Percentiles rank a stretch among this genome's conserved stretches.
These are phyloP conservation scores for Cladosporium colombiae DNA, from an alignment of 2,329 filamentous ascomycete genomes.

Conservation along the genomic window DNA sequence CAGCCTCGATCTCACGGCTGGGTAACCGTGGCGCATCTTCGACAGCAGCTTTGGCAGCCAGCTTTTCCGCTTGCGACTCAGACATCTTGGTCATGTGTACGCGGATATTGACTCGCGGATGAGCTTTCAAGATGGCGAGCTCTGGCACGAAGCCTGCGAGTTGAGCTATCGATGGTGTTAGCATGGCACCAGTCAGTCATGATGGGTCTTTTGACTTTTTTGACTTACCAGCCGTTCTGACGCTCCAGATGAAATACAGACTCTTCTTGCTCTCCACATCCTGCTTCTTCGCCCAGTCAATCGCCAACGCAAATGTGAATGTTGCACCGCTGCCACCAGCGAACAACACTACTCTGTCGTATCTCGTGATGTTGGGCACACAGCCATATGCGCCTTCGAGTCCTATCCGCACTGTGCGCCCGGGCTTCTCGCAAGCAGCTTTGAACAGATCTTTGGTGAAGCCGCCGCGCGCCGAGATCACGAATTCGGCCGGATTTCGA, in stretches of 20 bases:
- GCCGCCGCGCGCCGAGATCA: slow-evolving; percentile 27
- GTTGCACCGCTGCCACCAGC: slow-evolving; percentile 63
- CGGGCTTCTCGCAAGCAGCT: slow-evolving; percentile 24
- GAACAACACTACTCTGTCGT: slow-evolving; percentile 60
- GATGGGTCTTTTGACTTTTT: no score
- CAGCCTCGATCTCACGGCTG: background rate
- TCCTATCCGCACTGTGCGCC: slow-evolving; percentile 21
- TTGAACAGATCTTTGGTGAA: slow-evolving; percentile 28
- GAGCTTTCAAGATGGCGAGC: slow-evolving; percentile 47
- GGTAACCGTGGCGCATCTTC: background rate
- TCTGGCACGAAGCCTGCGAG: slow-evolving; percentile 56
- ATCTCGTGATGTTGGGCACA: slow-evolving; percentile 50
- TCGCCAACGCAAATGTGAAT: slow-evolving; percentile 57
- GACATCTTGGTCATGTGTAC: slow-evolving; percentile 51
- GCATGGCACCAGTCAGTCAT: background rate
- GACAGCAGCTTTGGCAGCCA: background rate
- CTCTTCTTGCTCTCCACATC: slow-evolving; percentile 47
- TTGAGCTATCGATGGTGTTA: slow-evolving; percentile 11
- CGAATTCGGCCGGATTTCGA: slow-evolving; percentile 24
- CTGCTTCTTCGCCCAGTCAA: slow-evolving; percentile 44
- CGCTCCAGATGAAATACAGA: slow-evolving; percentile 45
- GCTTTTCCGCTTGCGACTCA: background rate
- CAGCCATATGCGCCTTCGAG: slow-evolving; percentile 36
- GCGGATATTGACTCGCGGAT: slow-evolving; percentile 50
- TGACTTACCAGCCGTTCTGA: slow-evolving; percentile 22